A percentile compares a stretch with the other conserved stretches of the same genome.
Conservation (phyloP, 768 basidiomycete species). For the Xerocomellus intermedius region DNA sequence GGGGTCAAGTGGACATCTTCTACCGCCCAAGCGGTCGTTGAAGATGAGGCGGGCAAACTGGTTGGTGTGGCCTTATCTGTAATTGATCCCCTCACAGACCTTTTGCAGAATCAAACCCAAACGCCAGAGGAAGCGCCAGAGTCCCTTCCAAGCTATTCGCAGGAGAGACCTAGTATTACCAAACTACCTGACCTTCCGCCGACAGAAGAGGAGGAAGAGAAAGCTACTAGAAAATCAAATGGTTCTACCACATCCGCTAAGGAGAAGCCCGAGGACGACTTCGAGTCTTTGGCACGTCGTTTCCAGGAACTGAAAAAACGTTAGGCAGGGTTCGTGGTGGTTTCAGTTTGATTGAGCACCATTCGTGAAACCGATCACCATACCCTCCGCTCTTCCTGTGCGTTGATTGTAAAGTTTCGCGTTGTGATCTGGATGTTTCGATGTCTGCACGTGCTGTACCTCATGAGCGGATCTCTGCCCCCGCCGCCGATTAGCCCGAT, state of each 20-base stretch:
- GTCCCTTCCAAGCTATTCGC: conserved; percentile 29
- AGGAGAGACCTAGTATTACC: conserved; percentile 21
- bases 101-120: conserved; percentile 8
- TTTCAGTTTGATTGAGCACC: background rate
- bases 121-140: conserved; percentile 11
- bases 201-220: conserved; percentile 45
- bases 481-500: conserved; percentile 16
- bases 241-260: conserved; percentile 5
- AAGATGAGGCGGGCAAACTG: conserved; percentile 36
- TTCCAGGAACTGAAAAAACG: conserved; percentile 89
- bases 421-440: conserved; percentile 8
- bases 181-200: conserved; percentile 54
- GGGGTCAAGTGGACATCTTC: conserved; percentile 64
- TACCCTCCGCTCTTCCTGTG: background rate
- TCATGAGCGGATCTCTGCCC: background rate
- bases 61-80: conserved; percentile 31
- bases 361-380: conserved; percentile 5
- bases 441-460: conserved; percentile 9
- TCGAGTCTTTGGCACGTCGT: conserved; percentile 71
- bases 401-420: conserved; percentile 10
- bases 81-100: conserved; percentile 1
- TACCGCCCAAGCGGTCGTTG: conserved; percentile 22
- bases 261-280: conserved; percentile 56
- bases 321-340: conserved; percentile 30
- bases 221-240: conserved; percentile 9